Percentiles rank a stretch among this genome's conserved stretches.
phyloP scores from a whole-genome alignment of 805 yeast genomes.

The Kodamaea restingae region DNA sequence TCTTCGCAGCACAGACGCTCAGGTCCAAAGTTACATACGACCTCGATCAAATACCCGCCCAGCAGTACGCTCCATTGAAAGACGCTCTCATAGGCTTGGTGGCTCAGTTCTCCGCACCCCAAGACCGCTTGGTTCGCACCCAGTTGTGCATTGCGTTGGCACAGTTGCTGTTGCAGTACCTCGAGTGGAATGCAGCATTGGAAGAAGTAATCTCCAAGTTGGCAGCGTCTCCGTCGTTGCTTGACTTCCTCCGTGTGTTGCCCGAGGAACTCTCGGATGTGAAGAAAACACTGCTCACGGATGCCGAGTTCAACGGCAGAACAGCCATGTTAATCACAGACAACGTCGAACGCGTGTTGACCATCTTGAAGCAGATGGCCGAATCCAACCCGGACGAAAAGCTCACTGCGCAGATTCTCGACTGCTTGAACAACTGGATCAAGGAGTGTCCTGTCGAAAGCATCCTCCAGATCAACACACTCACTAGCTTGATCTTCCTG shows the following conservation, averaged over 20 bases:
- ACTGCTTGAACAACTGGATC: slow-evolving; percentile 87
- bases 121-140: slow-evolving; percentile 60
- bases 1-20: slow-evolving; percentile 90
- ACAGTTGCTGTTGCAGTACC: slow-evolving; percentile 72
- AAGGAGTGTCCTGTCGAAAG: slow-evolving; percentile 74
- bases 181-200: slow-evolving; percentile 69
- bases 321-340: slow-evolving; percentile 57
- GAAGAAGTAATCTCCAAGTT: slow-evolving; percentile 58
- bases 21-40: slow-evolving; percentile 84
- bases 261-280: slow-evolving; percentile 89
- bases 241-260: slow-evolving; percentile 78
- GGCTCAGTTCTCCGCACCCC: slow-evolving; percentile 33
- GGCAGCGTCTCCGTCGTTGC: slow-evolving; percentile 39
- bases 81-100: slow-evolving; percentile 60
- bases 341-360: slow-evolving; percentile 66
- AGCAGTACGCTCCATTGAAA: slow-evolving; percentile 58
- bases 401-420: slow-evolving; percentile 45
- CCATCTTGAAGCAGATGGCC: slow-evolving; percentile 51
- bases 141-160: slow-evolving; percentile 82
- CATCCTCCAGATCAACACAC: slow-evolving; percentile 58
- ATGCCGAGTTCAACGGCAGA: slow-evolving; percentile 70
- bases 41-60: slow-evolving; percentile 66
- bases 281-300: slow-evolving; percentile 72
- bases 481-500: slow-evolving; percentile 65
- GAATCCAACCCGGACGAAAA: slow-evolving; percentile 13